Conservation (phyloP, 139 green algal species). For the Spirogloea muscicola region DNA sequence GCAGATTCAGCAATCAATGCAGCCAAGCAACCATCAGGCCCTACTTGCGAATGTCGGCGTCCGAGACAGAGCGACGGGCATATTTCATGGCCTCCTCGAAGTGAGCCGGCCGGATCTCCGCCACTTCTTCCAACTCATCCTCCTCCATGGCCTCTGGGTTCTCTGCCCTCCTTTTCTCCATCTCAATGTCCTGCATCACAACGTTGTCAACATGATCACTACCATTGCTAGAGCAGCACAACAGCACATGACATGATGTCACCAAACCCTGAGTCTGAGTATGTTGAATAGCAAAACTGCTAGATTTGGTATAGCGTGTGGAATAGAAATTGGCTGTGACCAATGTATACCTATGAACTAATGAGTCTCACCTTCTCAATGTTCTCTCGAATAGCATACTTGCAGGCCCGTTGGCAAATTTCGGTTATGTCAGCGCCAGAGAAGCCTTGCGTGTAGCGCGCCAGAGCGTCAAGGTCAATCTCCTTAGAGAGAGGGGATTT, state of each 20-base stretch:
- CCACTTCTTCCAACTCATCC: constrained; percentile 63
- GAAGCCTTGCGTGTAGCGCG: constrained; percentile 75
- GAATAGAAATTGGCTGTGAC: no score
- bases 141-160: constrained; percentile 93
- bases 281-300: no score
- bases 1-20: no score
- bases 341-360: no score
- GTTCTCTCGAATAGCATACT: constrained; percentile 88
- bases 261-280: no score
- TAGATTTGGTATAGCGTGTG: no score
- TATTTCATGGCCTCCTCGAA: constrained; percentile 99
- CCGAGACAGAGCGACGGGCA: constrained; percentile 81
- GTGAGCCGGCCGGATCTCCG: constrained; percentile 89
- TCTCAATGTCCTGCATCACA: constrained; percentile 78
- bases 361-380: constrained; percentile 64
- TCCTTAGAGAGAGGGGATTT: constrained; percentile 94
- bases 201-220: neutral
- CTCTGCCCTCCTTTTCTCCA: constrained; percentile 63
- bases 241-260: neutral
- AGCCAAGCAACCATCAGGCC: constrained; percentile 45
- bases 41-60: constrained; percentile 97
- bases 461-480: constrained; percentile 83
- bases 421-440: constrained; percentile 96
- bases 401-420: constrained; percentile 98
- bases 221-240: neutral